Evolutionary conservation across 148 eudicot genomes (phyloP).

Genomic region (Pouteria glomerata): DNA sequence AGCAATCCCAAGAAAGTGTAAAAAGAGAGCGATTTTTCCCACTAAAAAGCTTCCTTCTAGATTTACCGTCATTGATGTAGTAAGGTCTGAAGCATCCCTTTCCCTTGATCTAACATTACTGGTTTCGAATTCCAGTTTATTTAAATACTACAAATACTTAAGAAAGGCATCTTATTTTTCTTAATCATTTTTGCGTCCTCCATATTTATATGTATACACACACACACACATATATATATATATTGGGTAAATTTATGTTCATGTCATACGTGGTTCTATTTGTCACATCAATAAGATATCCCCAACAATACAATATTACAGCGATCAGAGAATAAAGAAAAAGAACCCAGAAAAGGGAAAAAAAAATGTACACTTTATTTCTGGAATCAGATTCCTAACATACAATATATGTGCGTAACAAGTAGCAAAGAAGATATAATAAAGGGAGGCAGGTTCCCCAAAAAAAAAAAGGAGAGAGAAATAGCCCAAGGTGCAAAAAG

Average conservation of each 20-base stretch:
- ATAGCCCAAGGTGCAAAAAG: background rate
- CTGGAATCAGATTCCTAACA: constrained; percentile 7
- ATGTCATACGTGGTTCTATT: background rate
- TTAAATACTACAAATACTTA: background rate
- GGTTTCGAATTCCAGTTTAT: background rate
- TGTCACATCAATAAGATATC: background rate
- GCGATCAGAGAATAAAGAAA: constrained; percentile 1
- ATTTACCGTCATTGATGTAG: background rate
- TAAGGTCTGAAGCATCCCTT: background rate
- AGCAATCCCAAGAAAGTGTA: background rate
- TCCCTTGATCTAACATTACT: background rate
- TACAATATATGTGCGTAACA: background rate
- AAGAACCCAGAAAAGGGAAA: constrained; percentile 8
- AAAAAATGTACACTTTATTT: background rate
- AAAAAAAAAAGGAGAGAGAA: background rate
- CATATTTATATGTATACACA: background rate
- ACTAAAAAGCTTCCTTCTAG: background rate
- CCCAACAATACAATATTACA: background rate
- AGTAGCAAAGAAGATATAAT: background rate
- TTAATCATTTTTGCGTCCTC: background rate
- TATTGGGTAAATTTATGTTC: background rate
- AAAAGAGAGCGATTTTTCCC: background rate
- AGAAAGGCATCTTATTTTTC: background rate
- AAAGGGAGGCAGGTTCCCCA: background rate
- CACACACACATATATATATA: no score